A percentile compares a stretch with the other conserved stretches of the same genome.
These are phyloP conservation scores for Cutaneotrichosporon sp. DNA, from an alignment of 1,284 basidiomycete genomes.

Conservation along the genomic window DNA sequence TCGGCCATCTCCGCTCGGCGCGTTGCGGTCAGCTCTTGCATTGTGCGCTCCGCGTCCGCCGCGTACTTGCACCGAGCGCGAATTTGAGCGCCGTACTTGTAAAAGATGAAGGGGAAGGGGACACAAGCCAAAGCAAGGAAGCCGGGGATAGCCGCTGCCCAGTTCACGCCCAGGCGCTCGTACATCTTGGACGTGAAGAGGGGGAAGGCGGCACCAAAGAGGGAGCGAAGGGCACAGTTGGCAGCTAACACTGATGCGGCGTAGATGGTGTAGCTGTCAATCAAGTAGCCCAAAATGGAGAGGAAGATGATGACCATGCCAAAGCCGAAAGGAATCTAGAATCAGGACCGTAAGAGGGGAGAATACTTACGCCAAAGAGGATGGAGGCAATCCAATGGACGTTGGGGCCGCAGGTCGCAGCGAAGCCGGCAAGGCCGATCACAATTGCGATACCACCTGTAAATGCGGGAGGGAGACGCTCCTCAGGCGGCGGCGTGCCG, in stretches of 20 bases:
- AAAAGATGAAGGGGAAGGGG: conserved; percentile 9
- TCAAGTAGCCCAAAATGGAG: conserved; percentile 52
- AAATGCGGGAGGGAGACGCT: conserved; percentile 56
- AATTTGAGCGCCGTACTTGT: conserved; percentile 51
- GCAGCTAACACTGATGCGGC: conserved; percentile 61
- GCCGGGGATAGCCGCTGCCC: conserved; percentile 50
- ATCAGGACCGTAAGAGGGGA: no score
- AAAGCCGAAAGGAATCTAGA: conserved; percentile 58
- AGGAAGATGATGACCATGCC: conserved; percentile 53
- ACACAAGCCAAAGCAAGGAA: conserved; percentile 25
- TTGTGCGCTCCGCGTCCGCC: conserved; percentile 36
- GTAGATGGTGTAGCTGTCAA: conserved; percentile 56
- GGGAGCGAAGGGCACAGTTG: conserved; percentile 61
- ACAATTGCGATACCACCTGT: conserved; percentile 41
- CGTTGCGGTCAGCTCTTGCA: conserved; percentile 32
- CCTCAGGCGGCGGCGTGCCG: conserved; percentile 56
- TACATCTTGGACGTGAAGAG: conserved; percentile 58
- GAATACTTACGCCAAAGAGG: conserved; percentile 50
- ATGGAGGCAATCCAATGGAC: conserved; percentile 56
- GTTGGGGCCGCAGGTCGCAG: conserved; percentile 42
- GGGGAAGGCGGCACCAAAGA: conserved; percentile 58
- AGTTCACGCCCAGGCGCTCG: conserved; percentile 55
- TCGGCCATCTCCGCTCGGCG: conserved; percentile 1
- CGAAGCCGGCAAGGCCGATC: conserved; percentile 47
- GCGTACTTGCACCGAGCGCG: conserved; percentile 54